phyloP scores from a whole-genome alignment of 805 yeast genomes.

The Peterozyma toletana region DNA sequence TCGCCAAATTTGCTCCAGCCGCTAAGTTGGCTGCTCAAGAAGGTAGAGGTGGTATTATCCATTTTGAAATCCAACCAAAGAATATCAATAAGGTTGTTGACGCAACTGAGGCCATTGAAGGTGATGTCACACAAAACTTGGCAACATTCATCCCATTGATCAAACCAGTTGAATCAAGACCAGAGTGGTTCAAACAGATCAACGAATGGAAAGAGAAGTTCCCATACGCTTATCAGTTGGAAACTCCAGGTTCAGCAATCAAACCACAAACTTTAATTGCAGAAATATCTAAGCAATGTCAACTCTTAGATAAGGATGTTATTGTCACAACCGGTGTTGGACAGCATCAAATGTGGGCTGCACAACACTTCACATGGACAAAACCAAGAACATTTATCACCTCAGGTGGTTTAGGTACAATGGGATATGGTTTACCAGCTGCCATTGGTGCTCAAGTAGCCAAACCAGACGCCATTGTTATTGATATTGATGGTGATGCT shows the following conservation, averaged over 20 bases:
- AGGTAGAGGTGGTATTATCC: slow-evolving; percentile 91
- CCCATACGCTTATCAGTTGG: slow-evolving; percentile 77
- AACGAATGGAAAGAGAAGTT: slow-evolving; percentile 78
- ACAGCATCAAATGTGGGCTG: slow-evolving; percentile 99
- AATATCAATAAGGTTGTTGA: slow-evolving; percentile 96
- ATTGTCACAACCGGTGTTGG: slow-evolving; percentile 98
- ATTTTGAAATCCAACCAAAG: slow-evolving; percentile 93
- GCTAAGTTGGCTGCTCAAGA: slow-evolving; percentile 86
- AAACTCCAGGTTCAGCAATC: slow-evolving; percentile 72
- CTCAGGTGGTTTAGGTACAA: slow-evolving; percentile 98
- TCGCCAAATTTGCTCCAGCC: slow-evolving; percentile 86
- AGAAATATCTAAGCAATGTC: slow-evolving; percentile 69
- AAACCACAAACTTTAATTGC: slow-evolving; percentile 90
- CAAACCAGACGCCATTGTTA: slow-evolving; percentile 88
- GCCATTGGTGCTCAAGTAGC: slow-evolving; percentile 99
- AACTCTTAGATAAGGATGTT: slow-evolving; percentile 59
- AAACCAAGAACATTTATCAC: slow-evolving; percentile 90
- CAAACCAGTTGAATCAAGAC: slow-evolving; percentile 51
- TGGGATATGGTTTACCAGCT: slow-evolving; percentile 97
- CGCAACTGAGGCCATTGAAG: slow-evolving; percentile 95
- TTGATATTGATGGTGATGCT: slow-evolving; percentile 98
- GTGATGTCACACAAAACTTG: slow-evolving; percentile 83
- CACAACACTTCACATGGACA: slow-evolving; percentile 94
- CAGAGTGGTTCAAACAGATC: slow-evolving; percentile 73
- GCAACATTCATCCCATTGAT: slow-evolving; percentile 66